Conservation (phyloP, 2,329 filamentous ascomycete species). For the Coleophoma cylindrospora region DNA sequence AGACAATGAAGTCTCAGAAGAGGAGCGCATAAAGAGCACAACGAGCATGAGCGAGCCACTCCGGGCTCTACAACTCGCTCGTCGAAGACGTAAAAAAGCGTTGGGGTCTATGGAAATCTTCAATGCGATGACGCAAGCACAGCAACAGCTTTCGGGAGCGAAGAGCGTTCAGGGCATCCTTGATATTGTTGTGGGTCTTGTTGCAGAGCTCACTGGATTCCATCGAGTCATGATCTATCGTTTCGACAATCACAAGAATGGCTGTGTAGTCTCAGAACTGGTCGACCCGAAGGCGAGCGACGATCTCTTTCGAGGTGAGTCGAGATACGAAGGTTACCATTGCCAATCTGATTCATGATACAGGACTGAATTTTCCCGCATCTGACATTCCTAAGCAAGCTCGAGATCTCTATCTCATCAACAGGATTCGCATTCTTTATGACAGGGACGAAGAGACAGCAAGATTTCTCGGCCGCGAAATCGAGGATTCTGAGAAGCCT, state of each 20-base stretch:
- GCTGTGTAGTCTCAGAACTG: constrained; percentile 8
- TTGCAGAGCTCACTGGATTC: constrained; percentile 16
- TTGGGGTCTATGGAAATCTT: constrained; percentile 17
- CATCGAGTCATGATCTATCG: constrained; percentile 15
- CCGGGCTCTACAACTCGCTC: constrained; percentile 9
- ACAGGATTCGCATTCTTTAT: constrained; percentile 81
- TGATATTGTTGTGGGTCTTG: constrained; percentile 16
- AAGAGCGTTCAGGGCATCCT: constrained; percentile 8
- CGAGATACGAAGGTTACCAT: too few relatives aligned
- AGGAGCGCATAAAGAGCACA: constrained; percentile 9
- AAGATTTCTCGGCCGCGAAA: constrained; percentile 70
- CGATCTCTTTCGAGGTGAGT: constrained; percentile 1
- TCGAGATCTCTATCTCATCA: constrained; percentile 78
- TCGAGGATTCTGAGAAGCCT: constrained; percentile 66
- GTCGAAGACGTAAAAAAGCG: constrained; percentile 7
- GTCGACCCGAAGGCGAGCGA: constrained; percentile 1
- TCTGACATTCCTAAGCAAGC: constrained; percentile 80
- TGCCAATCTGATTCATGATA: too few relatives aligned
- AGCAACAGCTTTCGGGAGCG: constrained; percentile 11
- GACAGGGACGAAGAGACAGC: constrained; percentile 75
- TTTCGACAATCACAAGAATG: constrained; percentile 9
- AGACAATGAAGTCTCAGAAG: constrained; percentile 7
- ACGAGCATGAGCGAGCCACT: constrained; percentile 11
- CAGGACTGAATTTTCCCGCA: constrained; percentile 62
- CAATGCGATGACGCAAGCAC: constrained; percentile 15